These are phyloP conservation scores for Fusarium algeriense DNA, from an alignment of 2,329 filamentous ascomycete genomes.

Conservation along the genomic window DNA sequence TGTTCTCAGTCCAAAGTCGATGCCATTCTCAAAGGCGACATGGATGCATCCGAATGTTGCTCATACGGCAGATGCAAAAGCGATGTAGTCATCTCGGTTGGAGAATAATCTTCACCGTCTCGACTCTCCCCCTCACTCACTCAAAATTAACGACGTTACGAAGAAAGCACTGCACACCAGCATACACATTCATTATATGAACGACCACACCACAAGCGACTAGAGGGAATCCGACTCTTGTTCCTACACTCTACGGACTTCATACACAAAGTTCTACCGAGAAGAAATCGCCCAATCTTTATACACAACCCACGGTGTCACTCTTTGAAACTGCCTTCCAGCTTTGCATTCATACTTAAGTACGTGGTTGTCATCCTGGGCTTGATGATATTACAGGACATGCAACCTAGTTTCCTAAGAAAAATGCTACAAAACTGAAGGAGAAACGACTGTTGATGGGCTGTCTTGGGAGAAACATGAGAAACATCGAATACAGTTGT, in stretches of 20 bases:
- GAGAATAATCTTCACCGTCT: slow-evolving; percentile 41
- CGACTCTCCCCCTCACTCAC: neutral
- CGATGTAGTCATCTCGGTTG: slow-evolving; percentile 62
- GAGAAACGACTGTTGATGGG: neutral
- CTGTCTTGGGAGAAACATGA: neutral
- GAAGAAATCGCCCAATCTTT: neutral
- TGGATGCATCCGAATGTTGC: slow-evolving; percentile 64
- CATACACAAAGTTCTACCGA: neutral
- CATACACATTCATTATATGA: slow-evolving; percentile 5
- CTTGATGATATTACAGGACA: neutral
- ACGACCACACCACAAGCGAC: neutral
- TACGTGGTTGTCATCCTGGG: neutral
- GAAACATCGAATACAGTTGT: neutral
- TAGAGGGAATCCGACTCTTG: slow-evolving; percentile 1
- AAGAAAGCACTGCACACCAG: slow-evolving; percentile 13
- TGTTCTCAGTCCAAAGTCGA: slow-evolving; percentile 50
- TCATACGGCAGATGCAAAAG: slow-evolving; percentile 66
- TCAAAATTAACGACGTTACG: slow-evolving; percentile 39
- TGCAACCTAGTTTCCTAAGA: neutral
- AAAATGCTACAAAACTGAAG: neutral
- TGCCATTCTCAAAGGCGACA: slow-evolving; percentile 61
- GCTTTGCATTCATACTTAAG: neutral
- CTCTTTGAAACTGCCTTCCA: neutral
- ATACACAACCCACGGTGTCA: neutral
- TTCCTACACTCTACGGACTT: neutral